Base-by-base conservation (phyloP, 345 rosid species). In the Trapa incisa region DNA sequence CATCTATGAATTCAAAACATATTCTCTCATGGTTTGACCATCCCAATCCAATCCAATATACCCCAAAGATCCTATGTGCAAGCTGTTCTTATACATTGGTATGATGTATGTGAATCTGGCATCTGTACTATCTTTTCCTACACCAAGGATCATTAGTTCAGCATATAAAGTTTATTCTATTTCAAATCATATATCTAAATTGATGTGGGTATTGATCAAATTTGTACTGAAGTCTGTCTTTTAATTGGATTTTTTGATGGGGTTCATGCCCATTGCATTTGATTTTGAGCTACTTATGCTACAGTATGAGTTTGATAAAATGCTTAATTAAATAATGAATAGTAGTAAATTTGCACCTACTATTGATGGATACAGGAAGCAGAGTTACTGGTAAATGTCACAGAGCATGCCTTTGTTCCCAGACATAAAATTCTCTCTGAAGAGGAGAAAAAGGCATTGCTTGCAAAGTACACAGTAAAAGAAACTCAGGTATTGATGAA, bases 371-470 rank as follows among this genome's bases (percentile, higher is more conserved):
- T 65, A 69, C 81, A 85, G 79, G 89, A 85, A 66, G 80, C 82
- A 2, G 85, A 85, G 73, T 41, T 85, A 74, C 73, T 85, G 73
- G 74, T 72, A 4, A 83, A 83, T 63, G 74, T 85, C 42, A 81
- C 83, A 7, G 80, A 81, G 67, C 89, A 85, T 70, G 76, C 77
- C 64, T 78, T 81, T 37, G 80, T 85, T 65, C 82, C 84, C 37
- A 67, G 80, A 70, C 84, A 85, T 69, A 73, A 69, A 64, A 84
- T 85, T 16, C 77, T 85, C 33, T 73, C 73, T 38, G 72, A 73
- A 61, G 72, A 83, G 67, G 89, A 84, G 65, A 85, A 85, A 75
- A 81, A 83, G 75, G 79, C 75, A 14, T 56, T 83, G 60, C 81
- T 85, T 65, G 68, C 67, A 37, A 83, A 72, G 71, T 85, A 83